A percentile compares a stretch with the other conserved stretches of the same genome.
Evolutionary conservation across 2,329 filamentous ascomycete species (phyloP).

Genomic region (Clonostachys sp.): DNA sequence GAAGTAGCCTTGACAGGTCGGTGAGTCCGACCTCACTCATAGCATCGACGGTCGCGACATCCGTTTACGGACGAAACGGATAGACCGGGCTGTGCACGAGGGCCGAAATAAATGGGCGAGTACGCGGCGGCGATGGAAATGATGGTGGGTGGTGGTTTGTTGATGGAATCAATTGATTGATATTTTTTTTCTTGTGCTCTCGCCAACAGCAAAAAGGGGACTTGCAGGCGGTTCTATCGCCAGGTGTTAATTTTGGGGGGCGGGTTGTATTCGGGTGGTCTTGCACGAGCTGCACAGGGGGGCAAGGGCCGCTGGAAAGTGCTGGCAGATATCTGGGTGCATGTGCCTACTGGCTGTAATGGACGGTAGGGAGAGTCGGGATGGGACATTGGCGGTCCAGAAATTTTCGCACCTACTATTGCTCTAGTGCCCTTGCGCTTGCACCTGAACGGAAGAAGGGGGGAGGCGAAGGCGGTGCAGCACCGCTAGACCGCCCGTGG

Average conservation of each 20-base stretch:
- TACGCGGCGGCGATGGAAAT: conserved; percentile 26
- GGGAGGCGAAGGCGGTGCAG: too few relatives aligned
- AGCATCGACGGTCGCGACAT: conserved; percentile 65
- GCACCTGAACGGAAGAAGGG: too few relatives aligned
- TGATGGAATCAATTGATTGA: conserved; percentile 2
- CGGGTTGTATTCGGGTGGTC: neutral
- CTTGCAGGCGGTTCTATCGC: neutral
- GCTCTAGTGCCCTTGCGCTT: too few relatives aligned
- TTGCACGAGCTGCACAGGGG: too few relatives aligned
- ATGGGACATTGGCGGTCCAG: too few relatives aligned
- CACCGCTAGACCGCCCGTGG: too few relatives aligned
- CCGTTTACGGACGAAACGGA: conserved; percentile 39
- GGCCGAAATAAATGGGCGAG: conserved; percentile 3
- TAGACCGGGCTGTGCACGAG: conserved; percentile 1
- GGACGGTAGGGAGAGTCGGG: too few relatives aligned
- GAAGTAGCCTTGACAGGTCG: conserved; percentile 63
- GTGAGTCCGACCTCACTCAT: conserved; percentile 67
- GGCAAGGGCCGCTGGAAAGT: too few relatives aligned
- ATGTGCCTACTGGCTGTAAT: too few relatives aligned
- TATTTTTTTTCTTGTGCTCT: conserved; percentile 5
- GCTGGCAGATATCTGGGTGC: too few relatives aligned
- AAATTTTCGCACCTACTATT: too few relatives aligned
- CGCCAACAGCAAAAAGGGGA: neutral
- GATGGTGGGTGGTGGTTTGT: conserved; percentile 2
- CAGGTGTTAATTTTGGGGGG: neutral